These are phyloP conservation scores for Didymella keratinophila DNA, from an alignment of 2,329 filamentous ascomycete species.

Conservation along the genomic window DNA sequence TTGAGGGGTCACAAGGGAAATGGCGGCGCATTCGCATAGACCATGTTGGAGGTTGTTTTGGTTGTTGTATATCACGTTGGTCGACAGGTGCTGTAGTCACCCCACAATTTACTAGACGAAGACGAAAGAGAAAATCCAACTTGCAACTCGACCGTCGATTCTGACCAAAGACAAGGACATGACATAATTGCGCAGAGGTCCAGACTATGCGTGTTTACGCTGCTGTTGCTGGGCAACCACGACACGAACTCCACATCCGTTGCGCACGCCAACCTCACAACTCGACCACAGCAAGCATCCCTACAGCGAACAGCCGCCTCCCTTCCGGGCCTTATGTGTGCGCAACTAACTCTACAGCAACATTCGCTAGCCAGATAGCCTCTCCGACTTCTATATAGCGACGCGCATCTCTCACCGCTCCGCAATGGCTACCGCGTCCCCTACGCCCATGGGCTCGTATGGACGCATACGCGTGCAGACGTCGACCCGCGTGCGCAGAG, in stretches of 20 bases:
- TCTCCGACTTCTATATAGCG: slow-evolving; percentile 32
- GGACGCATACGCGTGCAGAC: slow-evolving; percentile 50
- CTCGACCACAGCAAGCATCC: slow-evolving; percentile 42
- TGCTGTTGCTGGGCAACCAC: slow-evolving; percentile 16
- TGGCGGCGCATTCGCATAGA: slow-evolving; percentile 15
- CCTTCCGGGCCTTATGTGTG: slow-evolving; percentile 49
- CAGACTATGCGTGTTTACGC: slow-evolving; percentile 15
- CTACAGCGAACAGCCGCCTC: slow-evolving; percentile 46
- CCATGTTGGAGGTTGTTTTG: slow-evolving; percentile 4
- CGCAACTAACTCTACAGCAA: slow-evolving; percentile 49
- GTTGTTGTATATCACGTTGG: slow-evolving; percentile 15
- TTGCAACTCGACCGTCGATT: not conserved
- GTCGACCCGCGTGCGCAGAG: slow-evolving; percentile 50
- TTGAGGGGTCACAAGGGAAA: slow-evolving; percentile 6
- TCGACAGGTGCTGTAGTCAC: not conserved
- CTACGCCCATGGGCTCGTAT: slow-evolving; percentile 52
- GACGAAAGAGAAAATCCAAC: not conserved
- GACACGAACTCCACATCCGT: slow-evolving; percentile 16
- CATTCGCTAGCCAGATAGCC: slow-evolving; percentile 49
- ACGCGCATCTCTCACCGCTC: slow-evolving; percentile 26
- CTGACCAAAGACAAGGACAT: not conserved
- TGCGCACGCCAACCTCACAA: slow-evolving; percentile 18
- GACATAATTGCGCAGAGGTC: slow-evolving; percentile 14
- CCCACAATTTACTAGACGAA: slow-evolving; percentile 1
- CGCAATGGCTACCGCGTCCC: slow-evolving; percentile 51